Evolutionary conservation across 108 stramenopile genomes (phyloP).

Genomic region (Cafeteria roenbergensis): DNA sequence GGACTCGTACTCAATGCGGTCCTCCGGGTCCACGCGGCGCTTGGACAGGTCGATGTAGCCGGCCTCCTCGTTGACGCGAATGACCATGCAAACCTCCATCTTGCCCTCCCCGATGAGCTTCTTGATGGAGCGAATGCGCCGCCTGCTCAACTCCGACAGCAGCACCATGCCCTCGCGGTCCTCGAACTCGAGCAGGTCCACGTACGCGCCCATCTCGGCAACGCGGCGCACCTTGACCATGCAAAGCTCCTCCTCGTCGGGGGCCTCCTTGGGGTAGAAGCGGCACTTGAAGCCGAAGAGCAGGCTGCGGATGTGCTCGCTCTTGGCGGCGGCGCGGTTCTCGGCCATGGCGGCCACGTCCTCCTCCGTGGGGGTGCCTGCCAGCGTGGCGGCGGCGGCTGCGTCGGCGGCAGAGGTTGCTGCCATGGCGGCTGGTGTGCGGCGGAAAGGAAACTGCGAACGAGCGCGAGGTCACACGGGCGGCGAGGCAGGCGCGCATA

Average conservation of each 20-base stretch:
- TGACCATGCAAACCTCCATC: slow-evolving; percentile 97
- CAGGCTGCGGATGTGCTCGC: neutral
- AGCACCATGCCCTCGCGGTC: slow-evolving; percentile 98
- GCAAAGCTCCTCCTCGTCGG: slow-evolving; percentile 82
- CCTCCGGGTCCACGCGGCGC: slow-evolving; percentile 88
- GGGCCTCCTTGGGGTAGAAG: slow-evolving; percentile 90
- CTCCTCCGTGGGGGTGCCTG: too few relatives aligned
- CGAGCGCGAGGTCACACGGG: neutral
- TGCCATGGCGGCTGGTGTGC: neutral
- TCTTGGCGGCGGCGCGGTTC: too few relatives aligned
- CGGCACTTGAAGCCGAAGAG: slow-evolving; percentile 69
- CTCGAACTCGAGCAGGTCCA: slow-evolving; percentile 91
- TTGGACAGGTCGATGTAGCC: slow-evolving; percentile 98
- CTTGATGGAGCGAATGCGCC: slow-evolving; percentile 96
- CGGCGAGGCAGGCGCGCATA: neutral
- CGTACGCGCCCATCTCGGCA: slow-evolving; percentile 99
- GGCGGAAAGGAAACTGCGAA: neutral
- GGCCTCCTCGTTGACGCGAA: slow-evolving; percentile 96
- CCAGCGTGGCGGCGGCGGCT: too few relatives aligned
- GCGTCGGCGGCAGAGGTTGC: neutral
- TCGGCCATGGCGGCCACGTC: too few relatives aligned
- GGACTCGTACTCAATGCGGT: slow-evolving; percentile 90
- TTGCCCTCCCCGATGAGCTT: slow-evolving; percentile 93
- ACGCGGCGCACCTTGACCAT: slow-evolving; percentile 71
- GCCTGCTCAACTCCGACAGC: slow-evolving; percentile 77